Base-by-base conservation (phyloP, 352 stramenopile genomes). In the Pythium brassicae region DNA sequence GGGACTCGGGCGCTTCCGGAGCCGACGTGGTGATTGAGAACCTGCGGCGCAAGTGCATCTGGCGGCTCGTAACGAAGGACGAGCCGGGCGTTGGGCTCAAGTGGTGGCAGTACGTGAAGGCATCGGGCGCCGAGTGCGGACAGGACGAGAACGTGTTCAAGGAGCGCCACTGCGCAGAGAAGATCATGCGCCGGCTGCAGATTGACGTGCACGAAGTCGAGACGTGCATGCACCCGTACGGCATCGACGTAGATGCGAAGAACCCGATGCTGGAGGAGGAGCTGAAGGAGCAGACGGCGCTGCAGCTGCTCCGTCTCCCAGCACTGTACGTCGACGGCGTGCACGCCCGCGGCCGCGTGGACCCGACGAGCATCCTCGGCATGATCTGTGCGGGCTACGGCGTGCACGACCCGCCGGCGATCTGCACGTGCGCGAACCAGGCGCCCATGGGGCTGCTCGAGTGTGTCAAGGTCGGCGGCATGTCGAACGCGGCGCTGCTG, bases 21-120 rank as follows among this genome's bases (percentile, higher is more conserved):
- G 90, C 92, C 10, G 96, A 99, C 74, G 93, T 99, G 15, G 93
- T 98, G 14, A 73, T 88, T 27, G 94, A 98, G 66, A 92, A 94
- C 62, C 67, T 98, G 58, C 83, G 94, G 27, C 85, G 92, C 55
- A 95, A 97, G 63, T 99, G 95, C 71, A 97, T 99, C 65, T 99
- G 94, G 94, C 88, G 97, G 53, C 49, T 89, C 44, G 78, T 91
- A 71, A 76, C 71, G 27, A 69, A 86, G 54, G 72, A 78, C 23
- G 77, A 92, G 20, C 71, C 67, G 10, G 95, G 94, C 52, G 74
- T 98, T 27, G 95, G 94, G 11, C 56, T 82, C 23, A 82, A 87
- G 63, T 99, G 92, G 92, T 99, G 94, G 94, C 86, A 97, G 58
- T 99, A 99, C 62, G 80, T 98, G 7, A 83, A 89, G 56, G 87